phyloP scores from a whole-genome alignment of 192 early-diverging fungal genomes.

The Chytriomyces confervae region DNA sequence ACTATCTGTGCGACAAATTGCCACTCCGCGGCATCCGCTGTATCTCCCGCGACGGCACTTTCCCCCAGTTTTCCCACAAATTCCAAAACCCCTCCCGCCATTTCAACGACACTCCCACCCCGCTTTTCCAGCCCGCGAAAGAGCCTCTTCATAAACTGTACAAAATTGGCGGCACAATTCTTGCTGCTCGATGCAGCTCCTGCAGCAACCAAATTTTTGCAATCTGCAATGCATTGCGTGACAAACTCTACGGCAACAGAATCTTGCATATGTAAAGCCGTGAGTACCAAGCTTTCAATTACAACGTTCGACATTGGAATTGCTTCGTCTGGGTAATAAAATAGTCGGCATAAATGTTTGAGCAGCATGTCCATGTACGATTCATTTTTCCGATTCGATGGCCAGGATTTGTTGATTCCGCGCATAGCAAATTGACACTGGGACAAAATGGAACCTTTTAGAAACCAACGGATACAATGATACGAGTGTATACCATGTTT shows the following conservation, averaged over 20 bases:
- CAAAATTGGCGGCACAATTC: not conserved
- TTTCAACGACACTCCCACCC: not conserved
- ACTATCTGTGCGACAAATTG: not conserved
- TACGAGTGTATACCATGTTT: not conserved
- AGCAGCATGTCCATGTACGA: not conserved
- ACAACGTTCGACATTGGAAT: not conserved
- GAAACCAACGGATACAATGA: not conserved
- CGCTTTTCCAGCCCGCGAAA: not conserved
- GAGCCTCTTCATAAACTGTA: not conserved
- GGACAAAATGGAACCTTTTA: not conserved
- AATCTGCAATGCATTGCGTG: not conserved
- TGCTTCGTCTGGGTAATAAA: not conserved
- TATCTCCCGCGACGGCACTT: not conserved
- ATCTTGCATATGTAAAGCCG: not conserved
- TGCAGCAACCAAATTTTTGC: not conserved
- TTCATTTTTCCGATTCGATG: not conserved
- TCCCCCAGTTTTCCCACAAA: not conserved
- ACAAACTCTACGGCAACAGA: not conserved
- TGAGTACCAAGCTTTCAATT: not conserved
- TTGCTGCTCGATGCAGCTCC: not conserved
- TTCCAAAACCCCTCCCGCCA: not conserved
- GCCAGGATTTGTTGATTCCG: not conserved
- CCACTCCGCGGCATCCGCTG: not conserved
- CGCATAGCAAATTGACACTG: constrained; percentile 2
- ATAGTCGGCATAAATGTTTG: not conserved